phyloP scores from a whole-genome alignment of 225 moss, liverwort and hornwort genomes.

The Asterella californica region DNA sequence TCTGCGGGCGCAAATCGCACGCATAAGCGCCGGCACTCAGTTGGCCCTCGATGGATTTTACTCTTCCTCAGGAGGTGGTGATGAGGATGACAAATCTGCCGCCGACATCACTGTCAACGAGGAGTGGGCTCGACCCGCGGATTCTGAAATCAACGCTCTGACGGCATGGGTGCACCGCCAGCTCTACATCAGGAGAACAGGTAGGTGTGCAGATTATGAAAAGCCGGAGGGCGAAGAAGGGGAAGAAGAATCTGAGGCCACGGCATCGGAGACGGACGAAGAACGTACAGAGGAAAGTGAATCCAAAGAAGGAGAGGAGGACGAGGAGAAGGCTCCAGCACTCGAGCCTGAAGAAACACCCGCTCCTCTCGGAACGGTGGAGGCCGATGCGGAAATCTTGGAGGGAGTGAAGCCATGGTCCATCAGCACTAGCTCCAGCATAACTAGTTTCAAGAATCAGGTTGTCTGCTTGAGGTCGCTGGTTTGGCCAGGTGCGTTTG shows the following conservation, averaged over 20 bases:
- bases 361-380: slow-evolving; percentile 43
- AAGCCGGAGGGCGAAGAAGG: slow-evolving; percentile 40
- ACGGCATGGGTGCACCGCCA: slow-evolving; percentile 82
- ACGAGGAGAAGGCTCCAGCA: slow-evolving; percentile 30
- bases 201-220: slow-evolving; percentile 69
- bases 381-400: slow-evolving; percentile 58
- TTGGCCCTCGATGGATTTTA: slow-evolving; percentile 66
- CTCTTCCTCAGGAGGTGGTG: slow-evolving; percentile 37
- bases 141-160: slow-evolving; percentile 49
- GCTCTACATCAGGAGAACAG: slow-evolving; percentile 67
- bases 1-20: slow-evolving; percentile 74
- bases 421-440: slow-evolving; percentile 61
- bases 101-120: slow-evolving; percentile 54
- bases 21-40: slow-evolving; percentile 68
- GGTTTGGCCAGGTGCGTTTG: slow-evolving; percentile 74
- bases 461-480: slow-evolving; percentile 73
- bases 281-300: slow-evolving; percentile 27
- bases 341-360: slow-evolving; percentile 45
- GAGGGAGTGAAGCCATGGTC: slow-evolving; percentile 83
- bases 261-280: slow-evolving; percentile 40
- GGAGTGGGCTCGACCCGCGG: slow-evolving; percentile 65
- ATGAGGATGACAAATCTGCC: slow-evolving; percentile 39
- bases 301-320: slow-evolving; percentile 35
- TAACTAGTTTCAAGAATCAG: slow-evolving; percentile 72
- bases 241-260: slow-evolving; percentile 29